Conservation (phyloP, 2,329 filamentous ascomycete species). For the Sporothrix variecibatus region DNA sequence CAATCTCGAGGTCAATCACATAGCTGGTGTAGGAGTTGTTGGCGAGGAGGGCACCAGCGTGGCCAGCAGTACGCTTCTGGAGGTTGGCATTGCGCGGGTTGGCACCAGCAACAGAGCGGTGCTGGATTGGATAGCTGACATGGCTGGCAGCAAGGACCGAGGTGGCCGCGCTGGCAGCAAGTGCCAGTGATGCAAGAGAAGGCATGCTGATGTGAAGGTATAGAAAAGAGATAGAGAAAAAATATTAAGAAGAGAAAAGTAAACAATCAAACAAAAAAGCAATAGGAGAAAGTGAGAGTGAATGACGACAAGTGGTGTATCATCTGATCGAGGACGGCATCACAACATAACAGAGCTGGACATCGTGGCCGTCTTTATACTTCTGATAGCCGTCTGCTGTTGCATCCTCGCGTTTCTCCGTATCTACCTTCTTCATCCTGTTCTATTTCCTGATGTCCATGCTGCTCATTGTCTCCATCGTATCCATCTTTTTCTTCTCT, state of each 20-base stretch:
- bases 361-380: too few species aligned
- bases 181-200: neutral
- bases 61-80: neutral
- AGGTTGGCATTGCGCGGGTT: neutral
- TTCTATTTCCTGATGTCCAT: too few species aligned
- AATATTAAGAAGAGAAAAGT: neutral
- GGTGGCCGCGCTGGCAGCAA: neutral
- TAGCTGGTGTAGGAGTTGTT: conserved; percentile 6
- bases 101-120: neutral
- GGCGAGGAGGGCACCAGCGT: neutral
- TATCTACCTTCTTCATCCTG: too few species aligned
- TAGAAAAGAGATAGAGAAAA: neutral
- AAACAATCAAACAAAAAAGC: neutral
- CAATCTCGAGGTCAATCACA: conserved; percentile 7
- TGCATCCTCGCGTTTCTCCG: too few species aligned
- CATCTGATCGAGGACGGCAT: too few species aligned
- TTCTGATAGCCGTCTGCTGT: too few species aligned
- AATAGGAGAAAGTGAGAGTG: too few species aligned
- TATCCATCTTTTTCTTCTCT: too few species aligned
- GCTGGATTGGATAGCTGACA: neutral
- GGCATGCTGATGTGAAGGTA: neutral
- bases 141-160: neutral
- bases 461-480: too few species aligned
- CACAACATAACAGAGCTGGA: too few species aligned
- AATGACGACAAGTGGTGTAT: too few species aligned